Base-by-base conservation (phyloP, 83 land plant genomes). In the Diphasiastrum complanatum region DNA sequence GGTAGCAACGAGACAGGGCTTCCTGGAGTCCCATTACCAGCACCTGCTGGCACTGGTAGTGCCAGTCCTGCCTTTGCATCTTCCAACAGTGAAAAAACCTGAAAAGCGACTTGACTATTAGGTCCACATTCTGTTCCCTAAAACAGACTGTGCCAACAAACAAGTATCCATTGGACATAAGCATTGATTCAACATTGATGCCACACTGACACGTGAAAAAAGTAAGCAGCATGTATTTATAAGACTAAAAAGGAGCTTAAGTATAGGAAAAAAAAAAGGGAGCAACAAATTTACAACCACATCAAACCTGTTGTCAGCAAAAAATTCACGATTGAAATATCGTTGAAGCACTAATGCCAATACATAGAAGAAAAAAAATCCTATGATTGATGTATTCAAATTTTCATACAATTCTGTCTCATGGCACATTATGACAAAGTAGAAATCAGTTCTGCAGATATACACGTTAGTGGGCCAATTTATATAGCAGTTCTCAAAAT, bases 41-140 rank as follows among this genome's bases (percentile, higher is more conserved):
- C 56, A 26, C 48, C 75, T 35, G 71, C 76, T 32, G 80, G 51
- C 18, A 68, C 85, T 57, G 77, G 65, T 61, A 81, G 40, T n/a
- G 82, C 71, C 5, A 47, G 77, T 54, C 91, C 98, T 45, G 82
- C 75, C 70, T 88, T 87, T 43, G 91, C 90, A 66, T 92, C 96
- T 60, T 83, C 84, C 50, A 92, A 61, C 63, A 85, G 72, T 18
- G 84, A 66, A 33, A 78, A 78, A 5, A 92, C 91, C 98, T 88
- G 77, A 37, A 80, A 43, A 47, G 46, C 33, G 23, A 46, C 27
- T 16, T 58, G 4, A 24, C 18, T 11, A 29, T 6, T 19, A 58
- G 14, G 1, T 18, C 10, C 33, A 19, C 18, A 50, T 18, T 16
- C 23, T 16, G 0, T 24, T 8, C 14, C 34, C n/a, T n/a, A n/a